Evolutionary conservation across 495 filamentous ascomycete genomes (phyloP), one percentile per base, ranked within the genome.

Genomic region (Penicillium macrosclerotiorum): DNA sequence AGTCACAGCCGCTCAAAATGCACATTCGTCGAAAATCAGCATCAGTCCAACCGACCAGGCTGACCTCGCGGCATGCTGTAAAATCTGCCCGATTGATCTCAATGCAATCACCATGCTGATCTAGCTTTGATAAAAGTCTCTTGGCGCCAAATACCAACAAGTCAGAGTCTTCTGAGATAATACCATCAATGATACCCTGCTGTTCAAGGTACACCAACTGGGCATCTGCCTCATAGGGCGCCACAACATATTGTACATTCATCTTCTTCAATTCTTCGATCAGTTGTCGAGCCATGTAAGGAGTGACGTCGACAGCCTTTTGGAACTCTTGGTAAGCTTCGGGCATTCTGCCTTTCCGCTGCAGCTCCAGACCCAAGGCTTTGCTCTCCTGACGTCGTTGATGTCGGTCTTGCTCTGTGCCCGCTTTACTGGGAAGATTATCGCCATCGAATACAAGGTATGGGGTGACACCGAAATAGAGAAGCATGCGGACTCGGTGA

Each of bases 1-100:
- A 99, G 62, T 99, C 94, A 64, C 94, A 99, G n/a, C 94, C 94
- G 62, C 90, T 95, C 16, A 99, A 61, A 41, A 99, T 97, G 38
- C 91, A 90, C 94, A 99, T 99, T 16, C 77, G 83, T 36, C 94
- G 78, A 55, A 99, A 99, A 44, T 96, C 88, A 5, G 71, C 74
- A 64, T 96, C 89, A 3, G 87, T 85, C 92, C 93, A 99, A 11
- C 90, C 92, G 9, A 88, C 84, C 13, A 99, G 67, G 38, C 83
- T 94, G 30, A 97, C 79, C 46, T 96, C 92, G 33, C 85, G 84
- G 48, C 90, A 94, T 30, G 85, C 83, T 25, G 87, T 85, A 54
- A 99, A 97, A 50, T 95, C 85, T 1, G 76, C 80, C 13, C 92
- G 83, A 60, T 86, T 88, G 52, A 99, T 86, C 71, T 96, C 90